Percentiles rank a stretch among this genome's conserved stretches.
Evolutionary conservation across 768 basidiomycete species (phyloP).

Genomic region (Dentipellis sp.): DNA sequence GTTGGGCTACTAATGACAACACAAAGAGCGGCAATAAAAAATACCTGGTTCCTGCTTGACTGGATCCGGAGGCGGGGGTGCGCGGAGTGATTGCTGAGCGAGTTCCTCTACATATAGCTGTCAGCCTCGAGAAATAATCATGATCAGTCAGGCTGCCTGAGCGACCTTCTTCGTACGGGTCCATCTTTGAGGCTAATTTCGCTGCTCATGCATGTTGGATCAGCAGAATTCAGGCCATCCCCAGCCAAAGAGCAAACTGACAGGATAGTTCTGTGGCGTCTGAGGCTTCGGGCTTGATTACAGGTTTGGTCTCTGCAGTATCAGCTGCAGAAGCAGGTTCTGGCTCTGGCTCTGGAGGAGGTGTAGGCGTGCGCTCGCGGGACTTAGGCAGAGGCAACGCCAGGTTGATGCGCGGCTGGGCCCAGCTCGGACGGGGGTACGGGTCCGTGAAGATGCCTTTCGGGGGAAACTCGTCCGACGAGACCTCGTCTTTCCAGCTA

Average conservation of each 20-base stretch:
- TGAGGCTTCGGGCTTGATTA: too few relatives aligned
- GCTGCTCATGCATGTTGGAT: neutral
- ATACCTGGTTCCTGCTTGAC: neutral
- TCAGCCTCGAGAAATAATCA: too few relatives aligned
- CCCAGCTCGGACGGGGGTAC: neutral
- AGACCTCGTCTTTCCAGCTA: neutral
- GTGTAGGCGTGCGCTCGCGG: neutral
- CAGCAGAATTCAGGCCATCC: neutral
- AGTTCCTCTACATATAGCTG: neutral
- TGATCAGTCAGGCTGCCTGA: too few relatives aligned
- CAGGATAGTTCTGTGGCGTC: neutral
- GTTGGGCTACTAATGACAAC: too few relatives aligned
- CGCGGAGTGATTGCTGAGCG: neutral
- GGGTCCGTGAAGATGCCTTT: neutral
- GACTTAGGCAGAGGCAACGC: neutral
- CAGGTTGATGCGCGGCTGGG: neutral
- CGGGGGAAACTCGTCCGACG: neutral
- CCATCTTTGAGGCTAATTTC: neutral
- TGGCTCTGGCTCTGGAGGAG: neutral
- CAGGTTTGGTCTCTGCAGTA: neutral
- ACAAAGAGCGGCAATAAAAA: neutral
- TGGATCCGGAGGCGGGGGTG: neutral
- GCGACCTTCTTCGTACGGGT: neutral
- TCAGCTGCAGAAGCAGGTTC: neutral
- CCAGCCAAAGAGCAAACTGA: too few relatives aligned